Percentiles rank a stretch among this genome's conserved stretches.
These are phyloP conservation scores for Tephrocybe sp. DNA, from an alignment of 768 basidiomycete genomes.

Conservation along the genomic window DNA sequence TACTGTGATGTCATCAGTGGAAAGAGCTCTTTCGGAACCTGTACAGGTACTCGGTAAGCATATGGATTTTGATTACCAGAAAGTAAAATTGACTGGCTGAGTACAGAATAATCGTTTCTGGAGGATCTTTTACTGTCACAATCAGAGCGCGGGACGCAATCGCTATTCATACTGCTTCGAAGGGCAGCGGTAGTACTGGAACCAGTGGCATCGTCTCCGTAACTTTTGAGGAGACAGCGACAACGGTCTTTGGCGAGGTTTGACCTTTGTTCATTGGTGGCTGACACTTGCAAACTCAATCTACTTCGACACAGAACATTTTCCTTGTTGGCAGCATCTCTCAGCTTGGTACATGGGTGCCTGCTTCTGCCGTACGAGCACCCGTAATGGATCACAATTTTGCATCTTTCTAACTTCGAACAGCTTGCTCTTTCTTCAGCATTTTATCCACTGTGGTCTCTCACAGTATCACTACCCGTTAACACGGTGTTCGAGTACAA, in stretches of 20 bases:
- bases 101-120: conserved; percentile 40
- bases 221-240: conserved; percentile 54
- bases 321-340: conserved; percentile 58
- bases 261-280: neutral
- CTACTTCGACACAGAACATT: conserved; percentile 44
- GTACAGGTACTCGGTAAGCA: conserved; percentile 55
- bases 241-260: conserved; percentile 59
- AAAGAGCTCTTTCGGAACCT: conserved; percentile 34
- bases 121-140: conserved; percentile 48
- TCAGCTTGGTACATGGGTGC: conserved; percentile 53
- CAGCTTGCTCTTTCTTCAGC: conserved; percentile 54
- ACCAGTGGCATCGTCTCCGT: conserved; percentile 34
- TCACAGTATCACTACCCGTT: conserved; percentile 48
- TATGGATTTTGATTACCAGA: conserved; percentile 14
- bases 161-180: conserved; percentile 56
- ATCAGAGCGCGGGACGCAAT: conserved; percentile 53
- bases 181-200: conserved; percentile 5
- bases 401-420: neutral
- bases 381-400: too few relatives aligned
- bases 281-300: neutral
- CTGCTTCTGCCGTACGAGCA: conserved; percentile 46
- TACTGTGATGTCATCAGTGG: conserved; percentile 74
- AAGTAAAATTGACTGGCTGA: neutral
- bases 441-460: conserved; percentile 56
- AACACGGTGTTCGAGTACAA: conserved; percentile 57